Evolutionary conservation across 2,329 filamentous ascomycete genomes (phyloP), one percentile per base, ranked within the genome.

Genomic region (Paecilomyces niveus): DNA sequence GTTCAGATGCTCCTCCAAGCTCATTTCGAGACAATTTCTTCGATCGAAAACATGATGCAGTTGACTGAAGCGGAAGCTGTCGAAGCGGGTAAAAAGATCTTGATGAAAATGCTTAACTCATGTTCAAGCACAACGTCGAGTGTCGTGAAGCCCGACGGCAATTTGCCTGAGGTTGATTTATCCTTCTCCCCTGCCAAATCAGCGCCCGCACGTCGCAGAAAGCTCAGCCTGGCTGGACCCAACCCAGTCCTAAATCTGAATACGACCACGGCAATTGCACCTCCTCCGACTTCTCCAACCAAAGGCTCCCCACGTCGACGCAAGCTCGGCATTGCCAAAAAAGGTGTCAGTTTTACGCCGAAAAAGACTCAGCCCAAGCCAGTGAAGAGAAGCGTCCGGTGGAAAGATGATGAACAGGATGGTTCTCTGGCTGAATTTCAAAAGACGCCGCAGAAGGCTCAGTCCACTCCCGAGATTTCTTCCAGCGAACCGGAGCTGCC

Each of bases 321-420:
- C 63, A 94, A 89, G 77, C 68, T 73, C 57, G 78, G 76, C 54
- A 72, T 74, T 8, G 85, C 74, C 67, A 87, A 80, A 72, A 96
- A 95, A 75, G 85, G 86, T 11, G 81, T 96, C 54, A 84, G 85
- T 31, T 95, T 95, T 68, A 92, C 91, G 1, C 91, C 92, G 0
- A 87, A 87, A 61, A 96, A 90, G 75, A 26, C 64, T 3, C 67
- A 69, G 26, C 54, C 62, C 10, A 86, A 89, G 75, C 88, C 87
- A 73, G 81, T 84, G 9, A 91, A 91, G 74, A 85, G 92, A 60
- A 87, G 83, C 53, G 93, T 99, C 5, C 85, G 93, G 63, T 99
- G 94, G 94, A 87, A 90, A 59, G 92, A 96, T 67, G 94, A 97
- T 67, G 90, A 88, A 1, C 89, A 95, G 68, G 86, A 93, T 55